Conservation (phyloP, 805 yeast genomes). For the Metschnikowia picachoensis region DNA sequence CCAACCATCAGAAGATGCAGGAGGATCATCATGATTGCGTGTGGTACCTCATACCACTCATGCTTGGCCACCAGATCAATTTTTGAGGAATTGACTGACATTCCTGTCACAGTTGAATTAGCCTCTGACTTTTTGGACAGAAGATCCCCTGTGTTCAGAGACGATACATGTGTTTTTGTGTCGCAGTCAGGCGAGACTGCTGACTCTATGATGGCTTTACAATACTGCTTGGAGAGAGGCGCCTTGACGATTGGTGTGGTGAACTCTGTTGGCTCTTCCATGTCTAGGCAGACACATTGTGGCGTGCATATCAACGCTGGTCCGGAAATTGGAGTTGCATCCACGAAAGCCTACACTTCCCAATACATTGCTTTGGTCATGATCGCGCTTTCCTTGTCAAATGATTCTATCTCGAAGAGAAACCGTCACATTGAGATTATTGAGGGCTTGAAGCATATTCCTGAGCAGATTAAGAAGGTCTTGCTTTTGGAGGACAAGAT, state of each 20-base stretch:
- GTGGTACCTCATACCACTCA: slow-evolving; percentile 99
- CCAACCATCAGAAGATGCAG: slow-evolving; percentile 91
- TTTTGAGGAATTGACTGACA: slow-evolving; percentile 93
- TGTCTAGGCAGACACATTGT: slow-evolving; percentile 96
- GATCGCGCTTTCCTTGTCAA: slow-evolving; percentile 94
- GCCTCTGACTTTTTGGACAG: slow-evolving; percentile 96
- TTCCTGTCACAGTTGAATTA: slow-evolving; percentile 87
- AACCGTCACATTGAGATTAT: slow-evolving; percentile 82
- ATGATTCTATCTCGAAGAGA: slow-evolving; percentile 75
- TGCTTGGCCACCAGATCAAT: slow-evolving; percentile 95
- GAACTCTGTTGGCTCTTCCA: slow-evolving; percentile 94
- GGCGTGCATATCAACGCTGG: slow-evolving; percentile 99
- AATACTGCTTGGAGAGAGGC: slow-evolving; percentile 94
- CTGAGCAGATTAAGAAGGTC: slow-evolving; percentile 78
- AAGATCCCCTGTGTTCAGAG: slow-evolving; percentile 95
- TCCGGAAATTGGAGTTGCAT: slow-evolving; percentile 99
- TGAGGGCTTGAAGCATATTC: slow-evolving; percentile 77
- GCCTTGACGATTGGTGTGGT: slow-evolving; percentile 97
- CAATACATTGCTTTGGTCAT: slow-evolving; percentile 95
- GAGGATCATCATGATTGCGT: slow-evolving; percentile 96
- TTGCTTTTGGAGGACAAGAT: slow-evolving; percentile 70
- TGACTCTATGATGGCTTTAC: slow-evolving; percentile 91
- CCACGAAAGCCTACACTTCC: slow-evolving; percentile 98
- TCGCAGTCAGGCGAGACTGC: slow-evolving; percentile 99
- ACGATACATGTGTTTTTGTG: slow-evolving; percentile 94